phyloP scores from a whole-genome alignment of 2,329 filamentous ascomycete genomes.

The Pseudogymnoascus sp. region DNA sequence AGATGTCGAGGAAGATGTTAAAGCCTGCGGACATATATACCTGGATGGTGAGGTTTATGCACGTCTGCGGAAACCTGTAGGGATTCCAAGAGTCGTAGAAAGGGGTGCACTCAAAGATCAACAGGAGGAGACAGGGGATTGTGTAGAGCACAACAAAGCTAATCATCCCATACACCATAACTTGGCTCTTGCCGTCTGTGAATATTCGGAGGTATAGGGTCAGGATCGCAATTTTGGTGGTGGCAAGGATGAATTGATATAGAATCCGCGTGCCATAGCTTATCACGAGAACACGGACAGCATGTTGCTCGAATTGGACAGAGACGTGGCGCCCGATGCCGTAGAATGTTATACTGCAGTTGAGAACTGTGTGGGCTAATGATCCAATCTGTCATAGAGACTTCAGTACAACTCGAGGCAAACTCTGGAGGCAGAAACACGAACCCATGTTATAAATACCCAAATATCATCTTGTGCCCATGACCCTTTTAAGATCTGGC shows the following conservation, averaged over 20 bases:
- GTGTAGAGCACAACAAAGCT: conserved; percentile 11
- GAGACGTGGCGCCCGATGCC: conserved; percentile 12
- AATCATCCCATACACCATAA: conserved; percentile 10
- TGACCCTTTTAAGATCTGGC: conserved; percentile 13
- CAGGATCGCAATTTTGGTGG: conserved; percentile 15
- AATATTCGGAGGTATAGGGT: conserved; percentile 16
- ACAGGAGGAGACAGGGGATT: conserved; percentile 13
- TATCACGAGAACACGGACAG: conserved; percentile 11
- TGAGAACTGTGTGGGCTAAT: conserved; percentile 11
- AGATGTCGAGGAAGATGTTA: conserved; percentile 16
- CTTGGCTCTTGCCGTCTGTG: conserved; percentile 9
- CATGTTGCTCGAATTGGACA: background rate
- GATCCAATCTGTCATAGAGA: background rate
- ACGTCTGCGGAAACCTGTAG: conserved; percentile 9
- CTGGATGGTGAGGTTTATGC: conserved; percentile 8
- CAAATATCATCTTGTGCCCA: conserved; percentile 17
- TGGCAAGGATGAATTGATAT: conserved; percentile 16
- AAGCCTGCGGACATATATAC: conserved; percentile 11
- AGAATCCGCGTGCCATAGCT: conserved; percentile 13
- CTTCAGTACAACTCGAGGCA: background rate
- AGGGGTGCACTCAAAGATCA: conserved; percentile 16
- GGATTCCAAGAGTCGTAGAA: conserved; percentile 15
- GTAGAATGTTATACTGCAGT: conserved; percentile 12
- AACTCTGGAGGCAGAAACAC: background rate
- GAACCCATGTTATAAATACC: conserved; percentile 16